These are phyloP conservation scores for Hirsutella minnesotensis DNA, from an alignment of 2,329 filamentous ascomycete species.

Conservation along the genomic window DNA sequence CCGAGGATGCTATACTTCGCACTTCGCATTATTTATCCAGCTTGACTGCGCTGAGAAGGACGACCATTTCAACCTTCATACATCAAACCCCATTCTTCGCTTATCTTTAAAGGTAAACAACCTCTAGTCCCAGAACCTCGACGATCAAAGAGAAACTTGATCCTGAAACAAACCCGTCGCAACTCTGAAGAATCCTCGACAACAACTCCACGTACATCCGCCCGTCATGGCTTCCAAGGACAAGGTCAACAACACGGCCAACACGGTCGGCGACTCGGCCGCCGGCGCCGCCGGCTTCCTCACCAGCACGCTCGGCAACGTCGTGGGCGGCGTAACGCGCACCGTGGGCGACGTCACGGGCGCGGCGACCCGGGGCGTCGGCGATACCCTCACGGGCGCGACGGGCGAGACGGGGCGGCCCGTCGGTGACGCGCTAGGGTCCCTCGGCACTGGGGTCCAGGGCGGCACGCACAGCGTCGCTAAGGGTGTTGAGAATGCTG, in stretches of 20 bases:
- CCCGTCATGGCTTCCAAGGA: conserved; percentile 7
- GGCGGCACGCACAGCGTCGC: conserved; percentile 35
- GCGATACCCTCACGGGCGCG: conserved; percentile 40
- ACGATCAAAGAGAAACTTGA: too few relatives aligned
- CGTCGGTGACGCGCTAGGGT: conserved; percentile 42
- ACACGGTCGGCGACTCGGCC: conserved; percentile 15
- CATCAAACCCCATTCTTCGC: too few relatives aligned
- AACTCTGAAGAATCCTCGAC: too few relatives aligned
- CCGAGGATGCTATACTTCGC: too few relatives aligned
- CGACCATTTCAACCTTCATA: not conserved
- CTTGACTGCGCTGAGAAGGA: too few relatives aligned
- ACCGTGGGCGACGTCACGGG: conserved; percentile 31
- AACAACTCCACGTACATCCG: too few relatives aligned
- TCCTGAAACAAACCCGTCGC: too few relatives aligned
- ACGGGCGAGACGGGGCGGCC: conserved; percentile 42
- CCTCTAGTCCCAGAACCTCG: not conserved
- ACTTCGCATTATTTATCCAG: not conserved
- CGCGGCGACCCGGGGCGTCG: conserved; percentile 43
- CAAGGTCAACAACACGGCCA: conserved; percentile 9
- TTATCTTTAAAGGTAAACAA: too few relatives aligned
- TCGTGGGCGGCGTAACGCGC: conserved; percentile 25
- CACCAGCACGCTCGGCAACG: conserved; percentile 28
- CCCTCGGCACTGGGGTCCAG: conserved; percentile 40
- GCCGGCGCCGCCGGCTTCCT: conserved; percentile 25
- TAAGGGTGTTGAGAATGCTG: conserved; percentile 45